A percentile compares a stretch with the other conserved stretches of the same genome.
phyloP scores from a whole-genome alignment of 352 stramenopile species.

The Phytopythium vexans region DNA sequence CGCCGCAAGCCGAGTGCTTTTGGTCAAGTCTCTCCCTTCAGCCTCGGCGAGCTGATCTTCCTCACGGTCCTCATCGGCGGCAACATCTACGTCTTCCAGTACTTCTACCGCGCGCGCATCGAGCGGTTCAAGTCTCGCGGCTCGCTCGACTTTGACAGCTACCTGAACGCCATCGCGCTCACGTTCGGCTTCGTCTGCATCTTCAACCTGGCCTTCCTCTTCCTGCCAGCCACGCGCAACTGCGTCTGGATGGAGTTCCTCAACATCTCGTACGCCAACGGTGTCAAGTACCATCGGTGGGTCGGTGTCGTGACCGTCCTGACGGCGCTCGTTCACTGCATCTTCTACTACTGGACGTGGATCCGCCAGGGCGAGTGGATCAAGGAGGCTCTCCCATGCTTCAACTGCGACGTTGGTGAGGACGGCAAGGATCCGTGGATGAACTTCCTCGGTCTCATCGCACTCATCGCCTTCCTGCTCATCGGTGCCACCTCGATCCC shows the following conservation, averaged over 20 bases:
- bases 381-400: constrained; percentile 33
- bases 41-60: constrained; percentile 35
- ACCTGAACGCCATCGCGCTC: constrained; percentile 24
- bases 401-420: constrained; percentile 27
- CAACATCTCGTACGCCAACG: constrained; percentile 52
- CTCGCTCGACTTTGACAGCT: constrained; percentile 15
- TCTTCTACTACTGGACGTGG: constrained; percentile 30
- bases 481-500: constrained; percentile 39
- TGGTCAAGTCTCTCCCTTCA: constrained; percentile 10
- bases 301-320: constrained; percentile 34
- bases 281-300: constrained; percentile 53
- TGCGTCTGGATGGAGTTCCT: constrained; percentile 58
- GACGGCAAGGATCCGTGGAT: constrained; percentile 33
- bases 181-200: constrained; percentile 36
- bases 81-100: constrained; percentile 32
- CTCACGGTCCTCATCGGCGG: constrained; percentile 15
- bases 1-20: constrained; percentile 18
- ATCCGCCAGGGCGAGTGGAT: constrained; percentile 16
- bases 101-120: constrained; percentile 13
- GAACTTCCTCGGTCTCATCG: constrained; percentile 45
- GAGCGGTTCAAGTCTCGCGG: constrained; percentile 8
- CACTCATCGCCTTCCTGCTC: constrained; percentile 32
- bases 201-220: constrained; percentile 52
- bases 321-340: constrained; percentile 27
- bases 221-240: constrained; percentile 37